Conservation (phyloP, 495 filamentous ascomycete species). For the Penicillium crystallinum region DNA sequence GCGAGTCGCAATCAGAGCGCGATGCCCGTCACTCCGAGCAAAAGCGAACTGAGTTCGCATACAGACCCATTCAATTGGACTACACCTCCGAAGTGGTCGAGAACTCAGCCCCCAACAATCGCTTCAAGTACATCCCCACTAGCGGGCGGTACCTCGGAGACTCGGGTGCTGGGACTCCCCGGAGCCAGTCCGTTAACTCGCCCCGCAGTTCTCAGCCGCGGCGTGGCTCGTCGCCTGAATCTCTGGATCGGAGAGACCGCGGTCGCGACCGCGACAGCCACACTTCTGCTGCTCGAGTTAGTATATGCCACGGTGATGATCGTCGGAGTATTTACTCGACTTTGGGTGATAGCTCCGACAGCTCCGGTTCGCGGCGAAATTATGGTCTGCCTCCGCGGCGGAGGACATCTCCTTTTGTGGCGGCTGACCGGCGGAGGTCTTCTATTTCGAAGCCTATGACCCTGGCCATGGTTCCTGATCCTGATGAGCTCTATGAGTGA, state of each 20-base stretch:
- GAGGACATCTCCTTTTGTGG: slow-evolving; percentile 14
- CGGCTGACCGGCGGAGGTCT: slow-evolving; percentile 20
- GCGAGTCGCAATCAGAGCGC: slow-evolving; percentile 6
- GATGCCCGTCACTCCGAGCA: slow-evolving; percentile 4
- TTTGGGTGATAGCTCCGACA: slow-evolving; percentile 3
- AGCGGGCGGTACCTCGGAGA: slow-evolving; percentile 21
- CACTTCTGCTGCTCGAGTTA: neutral
- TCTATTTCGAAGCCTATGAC: slow-evolving; percentile 32
- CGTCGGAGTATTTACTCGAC: slow-evolving; percentile 9
- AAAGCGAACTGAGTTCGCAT: slow-evolving; percentile 29
- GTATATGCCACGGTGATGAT: slow-evolving; percentile 10
- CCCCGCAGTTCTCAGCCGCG: slow-evolving; percentile 3
- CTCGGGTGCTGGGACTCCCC: neutral
- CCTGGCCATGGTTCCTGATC: slow-evolving; percentile 39
- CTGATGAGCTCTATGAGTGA: slow-evolving; percentile 39
- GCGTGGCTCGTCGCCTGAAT: slow-evolving; percentile 12
- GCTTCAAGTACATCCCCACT: slow-evolving; percentile 37
- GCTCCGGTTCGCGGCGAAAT: neutral
- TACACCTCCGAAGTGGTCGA: slow-evolving; percentile 32
- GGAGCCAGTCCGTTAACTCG: slow-evolving; percentile 21
- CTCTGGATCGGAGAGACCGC: neutral
- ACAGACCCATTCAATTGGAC: slow-evolving; percentile 32
- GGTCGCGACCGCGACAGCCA: slow-evolving; percentile 1
- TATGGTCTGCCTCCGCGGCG: slow-evolving; percentile 13
- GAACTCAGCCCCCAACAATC: slow-evolving; percentile 10